These are phyloP conservation scores for Hymenoscyphus occultus DNA, from an alignment of 2,329 filamentous ascomycete genomes.

Conservation along the genomic window DNA sequence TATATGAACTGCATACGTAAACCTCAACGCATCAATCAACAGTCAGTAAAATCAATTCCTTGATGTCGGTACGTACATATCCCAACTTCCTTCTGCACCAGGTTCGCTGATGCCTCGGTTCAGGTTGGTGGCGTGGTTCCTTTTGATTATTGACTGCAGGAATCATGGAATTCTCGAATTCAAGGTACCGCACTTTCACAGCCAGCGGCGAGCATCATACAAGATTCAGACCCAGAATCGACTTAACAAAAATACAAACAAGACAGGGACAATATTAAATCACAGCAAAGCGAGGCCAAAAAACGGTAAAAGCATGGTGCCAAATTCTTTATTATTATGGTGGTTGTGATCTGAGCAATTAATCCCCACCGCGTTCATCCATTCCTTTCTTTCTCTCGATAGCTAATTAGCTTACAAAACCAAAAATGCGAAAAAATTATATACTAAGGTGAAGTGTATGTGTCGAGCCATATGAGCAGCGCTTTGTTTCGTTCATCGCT, in stretches of 20 bases:
- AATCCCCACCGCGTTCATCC: not conserved
- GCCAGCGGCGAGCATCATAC: too few relatives aligned
- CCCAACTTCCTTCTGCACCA: too few relatives aligned
- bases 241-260: not conserved
- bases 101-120: too few relatives aligned
- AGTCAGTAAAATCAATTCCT: too few relatives aligned
- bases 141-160: too few relatives aligned
- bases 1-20: too few relatives aligned
- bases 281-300: not conserved
- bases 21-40: too few relatives aligned
- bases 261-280: not conserved
- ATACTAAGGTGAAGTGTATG: slow-evolving; percentile 4
- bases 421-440: slow-evolving; percentile 7
- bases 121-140: too few relatives aligned
- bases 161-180: too few relatives aligned
- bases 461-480: slow-evolving; percentile 6
- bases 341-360: slow-evolving; percentile 1
- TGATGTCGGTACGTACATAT: too few relatives aligned
- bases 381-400: not conserved
- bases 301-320: not conserved
- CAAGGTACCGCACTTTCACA: too few relatives aligned
- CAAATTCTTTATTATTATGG: slow-evolving; percentile 4
- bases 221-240: too few relatives aligned
- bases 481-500: not conserved
- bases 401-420: slow-evolving; percentile 4